These are phyloP conservation scores for Trametes versicolor DNA, from an alignment of 1,284 basidiomycete genomes.

Conservation along the genomic window DNA sequence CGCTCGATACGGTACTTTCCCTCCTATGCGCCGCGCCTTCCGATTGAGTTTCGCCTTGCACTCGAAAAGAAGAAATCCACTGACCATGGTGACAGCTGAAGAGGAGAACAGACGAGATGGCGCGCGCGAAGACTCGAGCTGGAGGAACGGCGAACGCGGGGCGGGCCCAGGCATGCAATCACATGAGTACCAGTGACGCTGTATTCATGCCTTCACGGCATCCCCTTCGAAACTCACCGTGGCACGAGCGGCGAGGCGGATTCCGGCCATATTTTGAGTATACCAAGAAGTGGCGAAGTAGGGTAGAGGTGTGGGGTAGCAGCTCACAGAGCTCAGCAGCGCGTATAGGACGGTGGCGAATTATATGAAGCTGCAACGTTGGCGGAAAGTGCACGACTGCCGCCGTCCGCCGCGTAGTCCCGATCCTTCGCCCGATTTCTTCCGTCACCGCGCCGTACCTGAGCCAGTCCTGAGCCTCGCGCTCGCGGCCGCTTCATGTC, in stretches of 20 bases:
- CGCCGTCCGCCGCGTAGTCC: conserved; percentile 25
- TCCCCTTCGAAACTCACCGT: conserved; percentile 38
- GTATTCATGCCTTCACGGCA: conserved; percentile 7
- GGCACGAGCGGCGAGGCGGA: conserved; percentile 40
- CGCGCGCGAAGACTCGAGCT: conserved; percentile 41
- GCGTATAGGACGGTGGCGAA: conserved; percentile 29
- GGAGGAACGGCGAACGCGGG: conserved; percentile 28
- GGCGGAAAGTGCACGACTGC: conserved; percentile 15
- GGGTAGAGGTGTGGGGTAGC: conserved; percentile 3
- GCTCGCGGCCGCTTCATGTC: background rate
- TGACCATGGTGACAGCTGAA: conserved; percentile 58
- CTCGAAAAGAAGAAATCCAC: conserved; percentile 4
- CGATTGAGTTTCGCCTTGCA: background rate
- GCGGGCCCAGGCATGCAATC: conserved; percentile 40
- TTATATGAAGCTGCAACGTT: conserved; percentile 21
- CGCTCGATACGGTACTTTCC: conserved; percentile 74
- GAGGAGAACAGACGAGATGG: conserved; percentile 47
- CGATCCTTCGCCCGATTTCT: conserved; percentile 32
- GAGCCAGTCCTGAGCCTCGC: conserved; percentile 1
- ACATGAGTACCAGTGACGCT: conserved; percentile 43
- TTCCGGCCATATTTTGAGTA: conserved; percentile 40
- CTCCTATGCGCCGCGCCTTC: conserved; percentile 42
- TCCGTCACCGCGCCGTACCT: conserved; percentile 19
- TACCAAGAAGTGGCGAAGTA: conserved; percentile 23
- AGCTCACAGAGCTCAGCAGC: conserved; percentile 33